A percentile compares a stretch with the other conserved stretches of the same genome.
phyloP scores from a whole-genome alignment of 495 filamentous ascomycete genomes.

The Tricharina praecox region DNA sequence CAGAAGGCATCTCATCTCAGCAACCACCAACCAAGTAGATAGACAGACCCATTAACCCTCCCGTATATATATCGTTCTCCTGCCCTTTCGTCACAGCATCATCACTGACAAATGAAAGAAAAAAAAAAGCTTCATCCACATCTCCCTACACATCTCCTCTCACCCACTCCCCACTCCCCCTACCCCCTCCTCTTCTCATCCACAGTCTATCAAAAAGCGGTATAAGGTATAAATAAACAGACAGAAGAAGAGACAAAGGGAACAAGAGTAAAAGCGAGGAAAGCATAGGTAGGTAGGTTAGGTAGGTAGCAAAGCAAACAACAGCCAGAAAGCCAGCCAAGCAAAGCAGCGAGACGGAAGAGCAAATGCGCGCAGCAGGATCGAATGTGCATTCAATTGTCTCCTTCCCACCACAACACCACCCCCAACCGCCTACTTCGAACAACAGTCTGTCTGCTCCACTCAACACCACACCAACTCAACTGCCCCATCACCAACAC shows the following conservation, averaged over 20 bases:
- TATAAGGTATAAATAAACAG: background rate
- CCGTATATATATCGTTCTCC: background rate
- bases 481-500: slow-evolving; percentile 1
- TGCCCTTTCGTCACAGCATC: too few relatives aligned
- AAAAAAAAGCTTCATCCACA: too few relatives aligned
- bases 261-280: background rate
- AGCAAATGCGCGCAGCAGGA: slow-evolving; percentile 5
- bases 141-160: too few relatives aligned
- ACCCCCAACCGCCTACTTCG: slow-evolving; percentile 3
- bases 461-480: background rate
- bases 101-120: too few relatives aligned
- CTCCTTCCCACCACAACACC: slow-evolving; percentile 3
- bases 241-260: background rate
- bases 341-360: background rate
- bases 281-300: too few relatives aligned
- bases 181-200: too few relatives aligned
- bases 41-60: background rate
- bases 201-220: background rate
- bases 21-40: background rate
- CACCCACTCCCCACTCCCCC: too few relatives aligned
- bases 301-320: background rate
- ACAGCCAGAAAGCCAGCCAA: background rate
- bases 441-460: background rate
- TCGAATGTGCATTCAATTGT: slow-evolving; percentile 9
- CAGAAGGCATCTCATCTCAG: background rate